Evolutionary conservation across 2,329 filamentous ascomycete genomes (phyloP).

Genomic region (Blastomyces parvus): DNA sequence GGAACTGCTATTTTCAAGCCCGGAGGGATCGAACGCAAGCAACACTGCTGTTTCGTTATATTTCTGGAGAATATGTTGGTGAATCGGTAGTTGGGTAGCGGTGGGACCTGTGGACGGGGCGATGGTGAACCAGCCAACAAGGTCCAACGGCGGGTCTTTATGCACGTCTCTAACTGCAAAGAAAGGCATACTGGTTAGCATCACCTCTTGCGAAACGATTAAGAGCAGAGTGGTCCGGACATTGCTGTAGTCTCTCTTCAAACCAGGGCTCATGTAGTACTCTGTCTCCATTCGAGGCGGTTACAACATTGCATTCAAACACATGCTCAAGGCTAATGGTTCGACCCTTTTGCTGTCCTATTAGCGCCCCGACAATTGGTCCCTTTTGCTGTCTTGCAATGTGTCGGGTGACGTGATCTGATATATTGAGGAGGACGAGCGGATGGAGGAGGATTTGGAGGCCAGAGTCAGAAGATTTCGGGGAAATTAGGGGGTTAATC

Average conservation of each 20-base stretch:
- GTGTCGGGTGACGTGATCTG: constrained; percentile 90
- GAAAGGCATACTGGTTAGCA: constrained; percentile 10
- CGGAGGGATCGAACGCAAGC: constrained; percentile 70
- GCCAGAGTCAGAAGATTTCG: constrained; percentile 60
- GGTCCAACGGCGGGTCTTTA: constrained; percentile 68
- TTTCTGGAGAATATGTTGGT: constrained; percentile 62
- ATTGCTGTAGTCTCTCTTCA: constrained; percentile 67
- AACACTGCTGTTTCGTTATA: constrained; percentile 83
- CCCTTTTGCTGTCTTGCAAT: constrained; percentile 64
- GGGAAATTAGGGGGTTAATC: constrained; percentile 54
- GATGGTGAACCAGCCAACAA: constrained; percentile 89
- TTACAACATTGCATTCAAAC: constrained; percentile 64
- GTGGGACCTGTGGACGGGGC: constrained; percentile 63
- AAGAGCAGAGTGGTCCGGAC: constrained; percentile 42
- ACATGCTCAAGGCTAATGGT: constrained; percentile 88
- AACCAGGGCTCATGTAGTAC: constrained; percentile 65
- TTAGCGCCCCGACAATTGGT: constrained; percentile 74
- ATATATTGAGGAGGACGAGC: constrained; percentile 89
- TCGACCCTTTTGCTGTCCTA: constrained; percentile 84
- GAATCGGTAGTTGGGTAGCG: constrained; percentile 57
- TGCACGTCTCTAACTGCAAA: constrained; percentile 73
- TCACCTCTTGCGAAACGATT: not conserved
- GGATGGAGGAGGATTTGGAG: constrained; percentile 81
- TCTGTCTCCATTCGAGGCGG: constrained; percentile 46
- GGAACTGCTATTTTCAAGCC: constrained; percentile 42